Base-by-base conservation (phyloP, 352 stramenopile genomes). In the Phytopythium vexans region DNA sequence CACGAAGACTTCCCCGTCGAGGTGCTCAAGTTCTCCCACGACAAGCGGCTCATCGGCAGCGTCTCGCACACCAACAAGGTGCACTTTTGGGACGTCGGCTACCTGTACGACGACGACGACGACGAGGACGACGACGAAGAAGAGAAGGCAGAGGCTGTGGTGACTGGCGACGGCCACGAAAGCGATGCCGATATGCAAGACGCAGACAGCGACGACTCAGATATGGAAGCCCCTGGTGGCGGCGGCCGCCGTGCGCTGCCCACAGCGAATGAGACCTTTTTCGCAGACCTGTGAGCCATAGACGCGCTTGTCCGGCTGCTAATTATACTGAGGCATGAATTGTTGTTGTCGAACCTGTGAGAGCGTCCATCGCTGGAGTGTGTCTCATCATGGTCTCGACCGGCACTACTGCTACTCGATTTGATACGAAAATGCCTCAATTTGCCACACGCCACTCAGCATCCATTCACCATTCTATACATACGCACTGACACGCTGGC, bases 1-100 rank as follows among this genome's bases (percentile, higher is more conserved):
- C 91, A 98, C 72, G 94, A 97, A 68, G 95, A 97, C 38, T 98
- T 98, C 60, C 94, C 96, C 0, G 86, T 99, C 31, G 97, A 99
- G 72, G 86, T 64, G 7, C 73, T 94, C 38, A 89, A 89, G 70
- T 86, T 92, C 48, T 92, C 88, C 59, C 70, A 86, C 42, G 87
- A 96, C 64, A 84, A 87, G 53, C 87, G 88, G 41, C 72, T 98
- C 65, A 82, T 99, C 35, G 94, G 88, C 50, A 98, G 88, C 73
- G 65, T 98, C 41, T 97, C 86, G 32, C 92, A 98, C 70, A 96
- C 96, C 37, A 91, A 96, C 60, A 95, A 93, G 53, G 89, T 99
- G 53, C 74, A 97, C 54, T 96, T 98, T 52, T 99, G 92, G 93
- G 96, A 99, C 77, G 88, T 96, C 8, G 78, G 73, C 10, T 94